Conservation (phyloP, 2,329 filamentous ascomycete genomes). For the Chaetomium globosum region DNA sequence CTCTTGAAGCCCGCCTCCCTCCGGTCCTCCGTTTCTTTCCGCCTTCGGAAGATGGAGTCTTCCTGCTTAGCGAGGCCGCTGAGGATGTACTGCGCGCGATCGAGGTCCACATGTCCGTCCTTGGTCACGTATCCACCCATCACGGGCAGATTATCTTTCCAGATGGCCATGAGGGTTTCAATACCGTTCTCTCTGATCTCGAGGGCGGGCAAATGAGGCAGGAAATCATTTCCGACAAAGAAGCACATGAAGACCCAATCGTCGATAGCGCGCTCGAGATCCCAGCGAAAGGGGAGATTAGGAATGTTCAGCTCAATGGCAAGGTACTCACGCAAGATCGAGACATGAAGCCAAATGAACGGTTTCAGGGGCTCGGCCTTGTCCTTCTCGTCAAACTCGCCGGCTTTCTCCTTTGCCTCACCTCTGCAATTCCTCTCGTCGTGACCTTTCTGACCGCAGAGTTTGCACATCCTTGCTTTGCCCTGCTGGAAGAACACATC, state of each 20-base stretch:
- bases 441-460: conserved; percentile 92
- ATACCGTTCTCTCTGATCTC: conserved; percentile 98
- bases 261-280: conserved; percentile 91
- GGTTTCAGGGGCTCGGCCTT: conserved; percentile 74
- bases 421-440: conserved; percentile 84
- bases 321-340: conserved; percentile 87
- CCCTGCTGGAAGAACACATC: conserved; percentile 93
- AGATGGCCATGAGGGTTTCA: conserved; percentile 93
- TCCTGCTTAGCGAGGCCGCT: conserved; percentile 89
- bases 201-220: conserved; percentile 94
- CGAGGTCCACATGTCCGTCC: conserved; percentile 87
- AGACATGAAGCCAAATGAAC: conserved; percentile 97
- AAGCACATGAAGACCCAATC: conserved; percentile 99
- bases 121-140: conserved; percentile 98
- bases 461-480: conserved; percentile 77
- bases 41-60: conserved; percentile 85
- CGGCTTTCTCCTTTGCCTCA: conserved; percentile 73
- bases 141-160: conserved; percentile 84
- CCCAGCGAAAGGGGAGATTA: conserved; percentile 81
- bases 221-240: conserved; percentile 98
- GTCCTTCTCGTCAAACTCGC: conserved; percentile 81
- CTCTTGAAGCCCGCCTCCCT: conserved; percentile 78
- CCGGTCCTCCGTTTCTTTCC: conserved; percentile 83
- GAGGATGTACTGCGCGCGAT: conserved; percentile 83
- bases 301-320: conserved; percentile 85